These are phyloP conservation scores for Colletotrichum filicis DNA, from an alignment of 2,329 filamentous ascomycete genomes.

Conservation along the genomic window DNA sequence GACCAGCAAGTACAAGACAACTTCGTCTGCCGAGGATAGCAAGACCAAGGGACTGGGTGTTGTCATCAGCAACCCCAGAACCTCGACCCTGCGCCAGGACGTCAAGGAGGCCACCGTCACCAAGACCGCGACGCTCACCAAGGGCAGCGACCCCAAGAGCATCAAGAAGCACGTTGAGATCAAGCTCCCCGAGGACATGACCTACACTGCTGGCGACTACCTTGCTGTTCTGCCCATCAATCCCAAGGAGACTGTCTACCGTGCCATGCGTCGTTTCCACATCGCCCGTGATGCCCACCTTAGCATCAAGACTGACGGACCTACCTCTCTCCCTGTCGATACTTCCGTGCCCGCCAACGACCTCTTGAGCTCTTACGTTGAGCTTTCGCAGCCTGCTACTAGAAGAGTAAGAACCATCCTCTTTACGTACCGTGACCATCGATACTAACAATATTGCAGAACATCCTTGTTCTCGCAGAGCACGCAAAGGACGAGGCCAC, in stretches of 20 bases:
- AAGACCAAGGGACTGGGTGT: slow-evolving; percentile 51
- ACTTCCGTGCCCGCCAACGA: slow-evolving; percentile 69
- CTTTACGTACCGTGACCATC: fast-evolving
- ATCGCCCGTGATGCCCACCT: slow-evolving; percentile 77
- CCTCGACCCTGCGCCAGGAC: slow-evolving; percentile 68
- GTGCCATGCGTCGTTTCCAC: slow-evolving; percentile 74
- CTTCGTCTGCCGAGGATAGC: slow-evolving; percentile 33
- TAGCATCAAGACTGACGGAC: slow-evolving; percentile 64
- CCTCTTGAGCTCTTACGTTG: slow-evolving; percentile 76
- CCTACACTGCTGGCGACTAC: slow-evolving; percentile 81
- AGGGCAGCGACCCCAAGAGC: slow-evolving; percentile 47
- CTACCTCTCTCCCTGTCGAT: slow-evolving; percentile 65
- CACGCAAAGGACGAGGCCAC: slow-evolving; percentile 46
- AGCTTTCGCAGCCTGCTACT: slow-evolving; percentile 78
- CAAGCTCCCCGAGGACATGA: slow-evolving; percentile 71
- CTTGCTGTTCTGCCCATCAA: slow-evolving; percentile 80
- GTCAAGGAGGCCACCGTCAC: slow-evolving; percentile 69
- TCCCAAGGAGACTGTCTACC: slow-evolving; percentile 67
- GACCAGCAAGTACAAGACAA: slow-evolving; percentile 59
- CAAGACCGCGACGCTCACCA: slow-evolving; percentile 61
- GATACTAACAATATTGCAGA: slow-evolving; percentile 45
- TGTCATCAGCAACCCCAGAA: slow-evolving; percentile 63
- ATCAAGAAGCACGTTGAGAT: slow-evolving; percentile 77
- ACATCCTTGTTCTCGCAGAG: slow-evolving; percentile 39
- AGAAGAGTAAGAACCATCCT: slow-evolving; percentile 62